Base-by-base conservation (phyloP, 2,329 filamentous ascomycete genomes). In the Daldinia eschscholtzii region DNA sequence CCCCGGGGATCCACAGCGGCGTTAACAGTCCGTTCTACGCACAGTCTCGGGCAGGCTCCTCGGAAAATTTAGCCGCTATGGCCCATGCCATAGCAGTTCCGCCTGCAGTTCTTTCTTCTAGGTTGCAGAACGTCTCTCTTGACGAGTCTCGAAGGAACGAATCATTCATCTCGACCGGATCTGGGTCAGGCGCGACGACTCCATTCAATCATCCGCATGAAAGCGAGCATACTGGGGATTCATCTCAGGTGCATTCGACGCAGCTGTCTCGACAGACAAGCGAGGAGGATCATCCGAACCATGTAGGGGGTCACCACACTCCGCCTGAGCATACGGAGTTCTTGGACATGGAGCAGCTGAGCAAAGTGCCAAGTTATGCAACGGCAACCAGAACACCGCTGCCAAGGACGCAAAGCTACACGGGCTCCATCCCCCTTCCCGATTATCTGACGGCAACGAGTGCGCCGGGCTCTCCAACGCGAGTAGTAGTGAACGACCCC, bases 21-120 rank as follows among this genome's bases (percentile, higher is more conserved):
- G 86, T 93, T 64, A 93, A 88, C 77, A 98, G 93, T 39, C 96
- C 96, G 0, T 91, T 93, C 74, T 90, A 89, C 74, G 86, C 84
- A 6, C 87, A 89, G 57, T 91, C 92, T 61, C 89, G 93, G 63
- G 88, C 91, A 53, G 91, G 92, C 5, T 98, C 95, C 0, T 83
- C 86, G 9, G 96, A 98, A 75, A 95, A 98, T 76, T 83, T 98
- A 26, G 84, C 88, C 55, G 88, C 85, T 3, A 82, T 89, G 77
- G 83, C 87, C 55, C 81, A 83, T 63, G 81, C 82, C 55, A 77
- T 77, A 39, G 79, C 79, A 6, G 80, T 85, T 20, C 79, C 81
- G 13, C 87, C 86, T n/a, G 86, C 85, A 35, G 85, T 81, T 65
- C 86, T 88, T 72, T 93, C 79, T 80, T 91, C 80, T 80, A 90